Evolutionary conservation across 192 early-diverging fungal species (phyloP).

Genomic region (Spinellus fusiger): DNA sequence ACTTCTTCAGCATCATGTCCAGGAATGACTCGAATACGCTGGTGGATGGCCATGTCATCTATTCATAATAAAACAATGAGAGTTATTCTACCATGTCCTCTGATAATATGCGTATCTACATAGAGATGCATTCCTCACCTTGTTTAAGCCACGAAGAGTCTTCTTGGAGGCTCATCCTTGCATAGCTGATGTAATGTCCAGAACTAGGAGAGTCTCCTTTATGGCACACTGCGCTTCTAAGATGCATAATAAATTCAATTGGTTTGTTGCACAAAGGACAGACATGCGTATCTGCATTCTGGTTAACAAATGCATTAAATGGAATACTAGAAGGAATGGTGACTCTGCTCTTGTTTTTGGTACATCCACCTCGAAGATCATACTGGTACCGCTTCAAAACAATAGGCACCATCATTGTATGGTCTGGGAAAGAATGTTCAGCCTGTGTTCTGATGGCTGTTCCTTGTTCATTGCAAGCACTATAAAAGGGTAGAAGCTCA

Average conservation of each 20-base stretch:
- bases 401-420: slow-evolving; percentile 57
- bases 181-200: slow-evolving; percentile 34
- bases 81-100: not conserved
- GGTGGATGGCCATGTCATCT: slow-evolving; percentile 53
- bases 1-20: slow-evolving; percentile 28
- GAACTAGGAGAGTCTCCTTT: slow-evolving; percentile 16
- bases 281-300: slow-evolving; percentile 23
- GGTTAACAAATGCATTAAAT: slow-evolving; percentile 45
- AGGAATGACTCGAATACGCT: slow-evolving; percentile 35
- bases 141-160: slow-evolving; percentile 38
- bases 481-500: slow-evolving; percentile 65
- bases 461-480: slow-evolving; percentile 59
- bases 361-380: slow-evolving; percentile 31
- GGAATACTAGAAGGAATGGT: slow-evolving; percentile 44
- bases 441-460: slow-evolving; percentile 29
- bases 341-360: slow-evolving; percentile 42
- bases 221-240: slow-evolving; percentile 26
- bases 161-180: slow-evolving; percentile 2
- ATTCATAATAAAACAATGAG: slow-evolving; percentile 26
- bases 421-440: slow-evolving; percentile 48
- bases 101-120: no score
- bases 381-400: slow-evolving; percentile 63
- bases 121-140: slow-evolving; percentile 17
- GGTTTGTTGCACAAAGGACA: slow-evolving; percentile 19
- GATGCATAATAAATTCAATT: slow-evolving; percentile 14